Conservation (phyloP, 2,329 filamentous ascomycete species). For the Fusarium incarnatum region DNA sequence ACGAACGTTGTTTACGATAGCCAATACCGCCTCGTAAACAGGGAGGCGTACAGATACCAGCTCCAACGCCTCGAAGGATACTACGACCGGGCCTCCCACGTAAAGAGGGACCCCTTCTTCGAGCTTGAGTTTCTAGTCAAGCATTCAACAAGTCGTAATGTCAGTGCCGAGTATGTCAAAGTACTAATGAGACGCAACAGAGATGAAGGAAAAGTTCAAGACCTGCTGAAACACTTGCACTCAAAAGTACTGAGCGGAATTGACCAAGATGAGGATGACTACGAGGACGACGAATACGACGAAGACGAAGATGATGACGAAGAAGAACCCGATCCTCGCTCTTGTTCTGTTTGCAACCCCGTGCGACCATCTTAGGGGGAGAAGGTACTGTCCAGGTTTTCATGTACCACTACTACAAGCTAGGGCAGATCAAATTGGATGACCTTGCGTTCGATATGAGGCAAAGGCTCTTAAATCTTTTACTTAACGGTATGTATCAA, state of each 20-base stretch:
- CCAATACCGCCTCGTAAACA: rapidly evolving
- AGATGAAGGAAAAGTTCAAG: background rate
- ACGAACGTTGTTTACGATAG: rapidly evolving
- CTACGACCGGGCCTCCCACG: rapidly evolving
- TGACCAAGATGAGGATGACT: background rate
- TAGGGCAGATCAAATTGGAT: too few relatives aligned
- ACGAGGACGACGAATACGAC: too few relatives aligned
- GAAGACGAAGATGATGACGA: background rate
- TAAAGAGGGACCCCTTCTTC: background rate
- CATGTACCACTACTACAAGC: too few relatives aligned
- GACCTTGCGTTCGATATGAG: too few relatives aligned
- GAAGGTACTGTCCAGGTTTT: too few relatives aligned
- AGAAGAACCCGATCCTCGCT: rapidly evolving
- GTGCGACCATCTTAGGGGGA: too few relatives aligned
- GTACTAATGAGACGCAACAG: background rate
- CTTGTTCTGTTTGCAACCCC: background rate
- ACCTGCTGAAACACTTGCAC: background rate
- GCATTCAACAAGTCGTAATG: slow-evolving; percentile 3
- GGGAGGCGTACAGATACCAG: background rate
- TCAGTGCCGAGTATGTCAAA: background rate
- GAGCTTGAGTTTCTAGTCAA: slow-evolving; percentile 9
- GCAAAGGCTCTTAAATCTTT: too few relatives aligned
- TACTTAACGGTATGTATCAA: too few relatives aligned
- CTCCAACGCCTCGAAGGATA: background rate
- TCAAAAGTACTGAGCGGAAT: background rate